A percentile compares a stretch with the other conserved stretches of the same genome.
Conservation (phyloP, 805 yeast genomes). For the Kodamaea kaohsiungensis region DNA sequence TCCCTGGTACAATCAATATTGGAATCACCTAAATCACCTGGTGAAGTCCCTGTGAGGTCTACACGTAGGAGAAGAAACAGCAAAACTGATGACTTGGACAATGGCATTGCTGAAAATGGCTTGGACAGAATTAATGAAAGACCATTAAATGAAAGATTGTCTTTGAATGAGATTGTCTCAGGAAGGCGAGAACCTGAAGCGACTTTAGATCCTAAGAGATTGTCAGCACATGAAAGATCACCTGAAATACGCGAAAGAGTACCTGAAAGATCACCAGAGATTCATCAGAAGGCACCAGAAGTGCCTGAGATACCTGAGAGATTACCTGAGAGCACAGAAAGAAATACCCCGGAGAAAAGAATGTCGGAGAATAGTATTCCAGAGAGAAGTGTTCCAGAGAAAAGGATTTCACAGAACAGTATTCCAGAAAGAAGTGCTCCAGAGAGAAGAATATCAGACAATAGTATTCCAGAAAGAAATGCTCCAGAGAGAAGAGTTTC, state of each 20-base stretch:
- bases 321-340: neutral
- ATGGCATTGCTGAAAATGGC: neutral
- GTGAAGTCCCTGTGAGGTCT: slow-evolving; percentile 24
- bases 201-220: too few relatives aligned
- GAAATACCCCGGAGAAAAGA: neutral
- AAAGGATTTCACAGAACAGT: neutral
- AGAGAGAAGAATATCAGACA: neutral
- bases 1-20: neutral
- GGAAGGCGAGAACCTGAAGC: neutral
- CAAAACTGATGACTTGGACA: neutral
- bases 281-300: too few relatives aligned
- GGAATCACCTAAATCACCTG: neutral
- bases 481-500: too few relatives aligned
- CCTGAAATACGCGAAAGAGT: too few relatives aligned
- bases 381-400: neutral
- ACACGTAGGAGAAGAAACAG: slow-evolving; percentile 18
- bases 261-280: too few relatives aligned
- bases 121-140: neutral
- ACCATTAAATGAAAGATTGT: neutral
- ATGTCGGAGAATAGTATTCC: too few relatives aligned
- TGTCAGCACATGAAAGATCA: too few relatives aligned
- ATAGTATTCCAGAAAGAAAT: neutral
- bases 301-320: too few relatives aligned
- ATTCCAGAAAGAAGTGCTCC: neutral
- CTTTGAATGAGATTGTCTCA: neutral